Base-by-base conservation (phyloP, 768 basidiomycete genomes). In the Tulasnella calospora region DNA sequence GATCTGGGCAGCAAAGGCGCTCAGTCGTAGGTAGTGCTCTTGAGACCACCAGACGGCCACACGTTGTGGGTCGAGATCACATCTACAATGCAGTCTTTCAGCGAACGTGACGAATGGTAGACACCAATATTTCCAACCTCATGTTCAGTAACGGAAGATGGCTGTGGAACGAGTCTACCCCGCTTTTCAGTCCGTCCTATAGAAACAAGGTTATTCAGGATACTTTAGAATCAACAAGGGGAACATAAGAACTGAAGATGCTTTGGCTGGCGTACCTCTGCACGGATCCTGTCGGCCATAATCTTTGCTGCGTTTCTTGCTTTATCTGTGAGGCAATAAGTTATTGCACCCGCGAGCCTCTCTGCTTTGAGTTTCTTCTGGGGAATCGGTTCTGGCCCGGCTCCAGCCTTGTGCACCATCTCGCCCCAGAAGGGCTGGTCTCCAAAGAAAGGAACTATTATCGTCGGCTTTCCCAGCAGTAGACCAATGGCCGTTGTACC, bases 401-500 rank as follows among this genome's bases (percentile, higher is more conserved):
- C 90, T 21, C 89, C 89, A 9, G 90, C 88, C 80, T 86, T 86
- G 73, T 88, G 84, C 30, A 91, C 88, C 90, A 91, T 91, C 57
- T 85, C 85, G n/a, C 90, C 88, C 90, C 82, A 82, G 76, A 81
- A 85, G 47, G 78, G 44, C 40, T 91, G 90, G 80, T 92, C 90
- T 0, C 90, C 90, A 81, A 92, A 92, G 84, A 90, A 91, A 0
- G 90, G 90, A 0, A 90, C 88, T 5, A 91, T 87, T 12, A 90
- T 86, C 0, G 90, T 91, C 1, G 91, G 90, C 12, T 87, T 83
- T 0, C 90, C 90, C 79, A 89, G 88, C 3, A 88, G 84, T 8
- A 92, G 83, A 0, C 90, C 91, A 41, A 89, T 88, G 0, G 91
- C 90, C 12, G 89, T 91, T 0, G 91, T 92, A 0, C 91, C 91